phyloP scores from a whole-genome alignment of 2,329 filamentous ascomycete genomes.

The Dactylella cylindrospora region DNA sequence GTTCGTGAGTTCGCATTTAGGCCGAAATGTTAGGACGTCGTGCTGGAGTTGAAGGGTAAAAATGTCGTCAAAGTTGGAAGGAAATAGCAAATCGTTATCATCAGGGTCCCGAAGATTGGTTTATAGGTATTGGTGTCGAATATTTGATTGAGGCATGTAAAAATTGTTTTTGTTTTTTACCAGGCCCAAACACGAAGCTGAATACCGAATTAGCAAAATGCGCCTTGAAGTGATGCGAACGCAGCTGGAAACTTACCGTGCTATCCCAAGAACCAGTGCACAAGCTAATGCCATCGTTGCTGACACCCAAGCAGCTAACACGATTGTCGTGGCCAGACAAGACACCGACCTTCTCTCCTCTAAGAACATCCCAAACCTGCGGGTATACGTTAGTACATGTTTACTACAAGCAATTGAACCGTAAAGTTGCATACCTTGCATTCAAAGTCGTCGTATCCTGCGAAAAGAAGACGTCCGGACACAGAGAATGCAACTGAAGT shows the following conservation, averaged over 20 bases:
- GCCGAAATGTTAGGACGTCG: background rate
- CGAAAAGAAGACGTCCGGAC: slow-evolving; percentile 90
- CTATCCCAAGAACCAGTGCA: slow-evolving; percentile 99
- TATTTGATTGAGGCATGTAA: slow-evolving; percentile 4
- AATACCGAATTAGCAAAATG: slow-evolving; percentile 50
- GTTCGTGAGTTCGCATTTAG: too few relatives aligned
- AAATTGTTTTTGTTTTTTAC: slow-evolving; percentile 41
- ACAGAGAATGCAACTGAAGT: slow-evolving; percentile 98
- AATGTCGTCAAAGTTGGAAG: slow-evolving; percentile 17
- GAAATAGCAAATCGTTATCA: slow-evolving; percentile 39
- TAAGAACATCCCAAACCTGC: slow-evolving; percentile 95
- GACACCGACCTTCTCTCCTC: slow-evolving; percentile 94
- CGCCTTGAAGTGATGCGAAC: background rate
- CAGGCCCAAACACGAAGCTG: slow-evolving; percentile 86
- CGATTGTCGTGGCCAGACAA: slow-evolving; percentile 97
- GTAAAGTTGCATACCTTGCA: slow-evolving; percentile 76
- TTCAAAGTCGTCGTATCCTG: slow-evolving; percentile 98
- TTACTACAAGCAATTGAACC: background rate
- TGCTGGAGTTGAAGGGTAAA: background rate
- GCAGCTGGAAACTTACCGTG: slow-evolving; percentile 65
- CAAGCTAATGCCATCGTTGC: slow-evolving; percentile 97
- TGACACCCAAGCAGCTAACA: slow-evolving; percentile 96
- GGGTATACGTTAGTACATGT: slow-evolving; percentile 2
- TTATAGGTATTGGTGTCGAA: slow-evolving; percentile 25
- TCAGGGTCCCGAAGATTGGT: slow-evolving; percentile 44